Evolutionary conservation across 2,329 filamentous ascomycete species (phyloP).

Genomic region (Emmonsia crescens): DNA sequence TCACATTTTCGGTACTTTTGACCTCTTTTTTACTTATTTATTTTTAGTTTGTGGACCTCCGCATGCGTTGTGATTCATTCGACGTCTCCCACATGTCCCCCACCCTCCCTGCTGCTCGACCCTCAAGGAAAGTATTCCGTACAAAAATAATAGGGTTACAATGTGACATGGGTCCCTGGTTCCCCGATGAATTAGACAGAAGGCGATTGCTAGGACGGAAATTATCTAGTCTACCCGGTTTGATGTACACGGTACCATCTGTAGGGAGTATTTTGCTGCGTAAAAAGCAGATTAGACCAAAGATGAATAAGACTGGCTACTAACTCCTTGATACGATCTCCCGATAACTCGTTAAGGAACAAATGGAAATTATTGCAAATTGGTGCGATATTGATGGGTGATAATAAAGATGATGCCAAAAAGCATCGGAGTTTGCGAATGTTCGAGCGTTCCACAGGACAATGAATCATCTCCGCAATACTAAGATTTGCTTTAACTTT

Average conservation of each 20-base stretch:
- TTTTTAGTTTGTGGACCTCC: neutral
- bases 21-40: too few relatives aligned
- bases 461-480: neutral
- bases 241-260: neutral
- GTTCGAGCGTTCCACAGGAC: neutral
- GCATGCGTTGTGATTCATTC: neutral
- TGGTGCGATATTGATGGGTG: too few relatives aligned
- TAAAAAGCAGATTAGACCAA: too few relatives aligned
- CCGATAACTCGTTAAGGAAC: too few relatives aligned
- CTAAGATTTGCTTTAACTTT: neutral
- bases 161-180: neutral
- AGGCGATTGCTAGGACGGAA: neutral
- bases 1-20: neutral
- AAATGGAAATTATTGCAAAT: too few relatives aligned
- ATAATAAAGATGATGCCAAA: too few relatives aligned
- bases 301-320: too few relatives aligned
- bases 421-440: neutral
- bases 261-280: too few relatives aligned
- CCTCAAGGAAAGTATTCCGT: neutral
- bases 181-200: neutral
- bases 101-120: neutral
- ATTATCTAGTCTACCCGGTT: neutral
- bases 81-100: neutral
- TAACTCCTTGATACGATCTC: too few relatives aligned
- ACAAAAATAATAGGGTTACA: constrained; percentile 1